phyloP scores from a whole-genome alignment of 805 yeast species.

The Lachancea cidri region DNA sequence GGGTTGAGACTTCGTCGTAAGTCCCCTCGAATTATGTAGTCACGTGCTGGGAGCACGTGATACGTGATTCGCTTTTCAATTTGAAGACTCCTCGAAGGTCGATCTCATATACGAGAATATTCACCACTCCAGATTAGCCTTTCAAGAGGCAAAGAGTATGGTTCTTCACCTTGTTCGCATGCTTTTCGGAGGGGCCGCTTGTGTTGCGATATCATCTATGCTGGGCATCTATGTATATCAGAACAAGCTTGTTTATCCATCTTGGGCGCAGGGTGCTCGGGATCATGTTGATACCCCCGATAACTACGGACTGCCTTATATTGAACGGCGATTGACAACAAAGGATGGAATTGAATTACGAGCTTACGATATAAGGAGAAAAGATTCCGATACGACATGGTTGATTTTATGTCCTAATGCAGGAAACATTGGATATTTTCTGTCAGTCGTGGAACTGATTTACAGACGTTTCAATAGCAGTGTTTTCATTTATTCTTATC shows the following conservation, averaged over 20 bases:
- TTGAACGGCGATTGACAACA: slow-evolving; percentile 56
- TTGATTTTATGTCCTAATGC: slow-evolving; percentile 87
- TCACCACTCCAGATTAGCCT: no score
- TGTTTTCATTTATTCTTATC: slow-evolving; percentile 78
- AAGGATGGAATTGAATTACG: slow-evolving; percentile 65
- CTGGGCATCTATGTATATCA: slow-evolving; percentile 59
- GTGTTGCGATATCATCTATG: slow-evolving; percentile 42
- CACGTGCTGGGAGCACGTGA: no score
- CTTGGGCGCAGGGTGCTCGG: slow-evolving; percentile 70
- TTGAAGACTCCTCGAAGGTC: no score
- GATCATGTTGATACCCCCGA: slow-evolving; percentile 72
- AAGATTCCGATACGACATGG: slow-evolving; percentile 51
- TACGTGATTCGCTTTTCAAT: no score
- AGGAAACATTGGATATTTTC: slow-evolving; percentile 88
- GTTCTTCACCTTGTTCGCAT: slow-evolving; percentile 26
- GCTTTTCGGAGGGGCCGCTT: slow-evolving; percentile 39
- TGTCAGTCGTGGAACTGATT: slow-evolving; percentile 73
- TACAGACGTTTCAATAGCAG: slow-evolving; percentile 61
- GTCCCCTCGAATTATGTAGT: background rate
- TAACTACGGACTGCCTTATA: slow-evolving; percentile 58
- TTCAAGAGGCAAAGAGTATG: background rate
- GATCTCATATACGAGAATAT: no score
- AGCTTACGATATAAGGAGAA: slow-evolving; percentile 44
- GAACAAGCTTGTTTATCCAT: slow-evolving; percentile 71
- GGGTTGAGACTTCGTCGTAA: no score